These are phyloP conservation scores for Globisporangium polare DNA, from an alignment of 352 stramenopile genomes.

Conservation along the genomic window DNA sequence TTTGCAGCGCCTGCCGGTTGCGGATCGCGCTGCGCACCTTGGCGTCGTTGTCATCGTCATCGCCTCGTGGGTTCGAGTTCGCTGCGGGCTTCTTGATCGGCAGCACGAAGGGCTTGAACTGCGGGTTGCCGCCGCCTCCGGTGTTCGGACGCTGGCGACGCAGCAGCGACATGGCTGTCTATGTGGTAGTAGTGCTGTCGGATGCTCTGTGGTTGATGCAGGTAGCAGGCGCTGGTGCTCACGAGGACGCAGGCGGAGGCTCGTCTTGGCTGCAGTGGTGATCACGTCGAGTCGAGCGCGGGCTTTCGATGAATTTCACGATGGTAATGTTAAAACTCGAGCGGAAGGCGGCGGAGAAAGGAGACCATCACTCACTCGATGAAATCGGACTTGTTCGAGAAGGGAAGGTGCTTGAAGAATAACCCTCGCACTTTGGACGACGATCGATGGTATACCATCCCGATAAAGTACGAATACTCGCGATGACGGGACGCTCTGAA, in stretches of 20 bases:
- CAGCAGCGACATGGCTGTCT: conserved; percentile 39
- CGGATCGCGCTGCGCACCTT: conserved; percentile 20
- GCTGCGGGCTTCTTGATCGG: conserved; percentile 34
- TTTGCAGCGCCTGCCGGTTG: conserved; percentile 53
- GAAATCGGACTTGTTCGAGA: not conserved
- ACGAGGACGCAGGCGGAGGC: too few species aligned
- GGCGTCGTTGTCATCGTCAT: conserved; percentile 31
- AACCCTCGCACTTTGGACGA: too few species aligned
- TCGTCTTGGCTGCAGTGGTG: too few species aligned
- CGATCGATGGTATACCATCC: too few species aligned
- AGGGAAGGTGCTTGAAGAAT: not conserved
- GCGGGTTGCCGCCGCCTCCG: conserved; percentile 15
- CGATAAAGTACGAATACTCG: not conserved
- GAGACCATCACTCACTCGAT: not conserved
- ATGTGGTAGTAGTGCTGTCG: not conserved
- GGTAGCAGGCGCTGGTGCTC: too few species aligned
- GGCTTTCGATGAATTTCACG: too few species aligned
- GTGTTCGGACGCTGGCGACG: conserved; percentile 24
- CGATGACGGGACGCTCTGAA: too few species aligned
- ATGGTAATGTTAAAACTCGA: too few species aligned
- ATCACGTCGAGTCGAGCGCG: too few species aligned
- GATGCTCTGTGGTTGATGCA: too few species aligned
- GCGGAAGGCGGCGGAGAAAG: too few species aligned
- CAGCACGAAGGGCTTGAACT: conserved; percentile 81
- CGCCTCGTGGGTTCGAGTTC: not conserved